Conservation (phyloP, 1,284 basidiomycete genomes). For the Coriolopsis trogii region DNA sequence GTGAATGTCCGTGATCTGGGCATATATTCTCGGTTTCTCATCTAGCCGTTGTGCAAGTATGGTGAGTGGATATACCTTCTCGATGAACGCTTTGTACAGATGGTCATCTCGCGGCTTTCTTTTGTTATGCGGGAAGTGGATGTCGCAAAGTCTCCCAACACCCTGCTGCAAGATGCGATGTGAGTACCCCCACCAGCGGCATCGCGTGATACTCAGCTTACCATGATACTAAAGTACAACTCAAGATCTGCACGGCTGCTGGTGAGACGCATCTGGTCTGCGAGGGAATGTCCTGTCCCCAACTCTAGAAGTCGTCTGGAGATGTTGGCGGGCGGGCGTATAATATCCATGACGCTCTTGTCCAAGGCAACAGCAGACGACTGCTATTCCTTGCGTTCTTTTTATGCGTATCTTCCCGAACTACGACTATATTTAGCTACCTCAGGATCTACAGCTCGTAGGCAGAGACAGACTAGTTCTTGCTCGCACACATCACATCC, state of each 20-base stretch:
- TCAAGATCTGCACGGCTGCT: not conserved
- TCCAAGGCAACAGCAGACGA: not conserved
- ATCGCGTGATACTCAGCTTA: too few relatives aligned
- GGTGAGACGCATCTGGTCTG: conserved; percentile 14
- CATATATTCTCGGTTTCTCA: too few relatives aligned
- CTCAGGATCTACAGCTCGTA: too few relatives aligned
- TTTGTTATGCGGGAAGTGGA: not conserved
- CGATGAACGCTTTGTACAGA: not conserved
- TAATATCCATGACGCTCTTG: not conserved
- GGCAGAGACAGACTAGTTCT: too few relatives aligned
- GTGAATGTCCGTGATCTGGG: not conserved
- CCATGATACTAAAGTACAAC: conserved; percentile 13
- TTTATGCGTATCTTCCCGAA: too few relatives aligned
- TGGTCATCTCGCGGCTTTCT: not conserved
- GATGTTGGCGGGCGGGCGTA: conserved; percentile 1
- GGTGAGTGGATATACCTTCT: conserved; percentile 2
- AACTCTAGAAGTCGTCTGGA: conserved; percentile 3
- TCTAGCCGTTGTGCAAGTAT: not conserved
- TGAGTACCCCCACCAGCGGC: too few relatives aligned
- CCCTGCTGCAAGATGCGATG: not conserved
- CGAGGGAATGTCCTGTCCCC: conserved; percentile 4
- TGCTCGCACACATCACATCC: not conserved
- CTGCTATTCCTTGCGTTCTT: too few relatives aligned
- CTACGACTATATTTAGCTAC: too few relatives aligned
- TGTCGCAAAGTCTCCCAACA: conserved; percentile 9